phyloP scores from a whole-genome alignment of 345 rosid species.

The Bruguiera parviflora region DNA sequence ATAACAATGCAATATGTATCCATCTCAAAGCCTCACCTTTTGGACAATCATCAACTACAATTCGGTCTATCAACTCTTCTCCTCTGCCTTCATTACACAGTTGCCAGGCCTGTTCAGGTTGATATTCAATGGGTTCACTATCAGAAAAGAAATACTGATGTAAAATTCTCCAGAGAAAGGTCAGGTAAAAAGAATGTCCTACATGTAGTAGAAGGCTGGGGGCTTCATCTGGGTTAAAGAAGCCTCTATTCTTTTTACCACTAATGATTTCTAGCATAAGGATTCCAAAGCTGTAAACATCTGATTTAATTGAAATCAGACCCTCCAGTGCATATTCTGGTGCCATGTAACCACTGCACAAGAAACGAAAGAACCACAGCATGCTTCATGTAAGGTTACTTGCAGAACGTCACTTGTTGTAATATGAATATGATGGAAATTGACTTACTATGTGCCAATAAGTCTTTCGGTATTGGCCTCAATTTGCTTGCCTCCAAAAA shows the following conservation, averaged over 20 bases:
- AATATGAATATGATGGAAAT: neutral
- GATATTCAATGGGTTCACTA: neutral
- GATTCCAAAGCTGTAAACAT: slow-evolving; percentile 49
- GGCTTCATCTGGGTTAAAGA: slow-evolving; percentile 20
- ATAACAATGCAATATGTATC: slow-evolving; percentile 43
- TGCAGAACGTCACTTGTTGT: neutral
- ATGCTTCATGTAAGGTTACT: slow-evolving; percentile 8
- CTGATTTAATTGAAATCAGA: slow-evolving; percentile 40
- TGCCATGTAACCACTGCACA: slow-evolving; percentile 53
- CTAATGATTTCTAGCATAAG: slow-evolving; percentile 41
- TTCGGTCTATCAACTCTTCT: slow-evolving; percentile 32
- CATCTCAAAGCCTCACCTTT: slow-evolving; percentile 34
- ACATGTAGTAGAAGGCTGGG: slow-evolving; percentile 42
- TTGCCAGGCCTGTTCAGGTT: slow-evolving; percentile 51
- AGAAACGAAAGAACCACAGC: neutral
- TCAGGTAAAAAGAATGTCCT: neutral
- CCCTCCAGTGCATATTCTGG: slow-evolving; percentile 51
- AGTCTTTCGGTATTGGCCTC: slow-evolving; percentile 50
- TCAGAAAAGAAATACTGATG: neutral
- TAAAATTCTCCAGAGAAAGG: neutral
- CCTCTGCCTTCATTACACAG: slow-evolving; percentile 39
- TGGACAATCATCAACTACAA: slow-evolving; percentile 18
- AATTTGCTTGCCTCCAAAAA: slow-evolving; percentile 44
- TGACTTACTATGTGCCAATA: slow-evolving; percentile 51
- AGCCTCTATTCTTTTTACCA: slow-evolving; percentile 40